These are phyloP conservation scores for Monosporozyma yasuniensis DNA, from an alignment of 805 yeast species.

Conservation along the genomic window DNA sequence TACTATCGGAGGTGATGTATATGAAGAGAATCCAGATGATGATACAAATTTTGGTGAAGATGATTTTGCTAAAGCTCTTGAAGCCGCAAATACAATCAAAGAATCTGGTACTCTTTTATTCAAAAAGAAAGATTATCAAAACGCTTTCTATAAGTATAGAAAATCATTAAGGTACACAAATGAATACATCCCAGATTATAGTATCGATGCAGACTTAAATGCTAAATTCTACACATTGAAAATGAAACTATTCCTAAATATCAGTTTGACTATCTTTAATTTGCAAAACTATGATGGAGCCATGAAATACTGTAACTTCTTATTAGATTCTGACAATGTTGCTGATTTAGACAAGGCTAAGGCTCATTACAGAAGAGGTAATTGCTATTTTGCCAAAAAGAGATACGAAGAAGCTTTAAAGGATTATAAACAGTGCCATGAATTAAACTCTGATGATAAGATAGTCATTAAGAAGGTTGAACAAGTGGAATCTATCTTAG, in stretches of 20 bases:
- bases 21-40: slow-evolving; percentile 74
- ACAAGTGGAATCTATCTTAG: slow-evolving; percentile 34
- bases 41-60: slow-evolving; percentile 51
- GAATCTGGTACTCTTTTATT: slow-evolving; percentile 57
- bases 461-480: slow-evolving; percentile 39
- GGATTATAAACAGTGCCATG: slow-evolving; percentile 38
- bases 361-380: slow-evolving; percentile 49
- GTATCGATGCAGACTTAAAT: slow-evolving; percentile 45
- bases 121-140: slow-evolving; percentile 40
- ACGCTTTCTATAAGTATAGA: slow-evolving; percentile 53
- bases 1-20: slow-evolving; percentile 56
- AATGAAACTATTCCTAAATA: slow-evolving; percentile 38
- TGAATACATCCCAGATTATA: slow-evolving; percentile 64
- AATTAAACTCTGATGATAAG: slow-evolving; percentile 41
- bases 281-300: slow-evolving; percentile 41
- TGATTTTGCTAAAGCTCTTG: slow-evolving; percentile 41
- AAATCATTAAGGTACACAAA: slow-evolving; percentile 62
- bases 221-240: slow-evolving; percentile 40
- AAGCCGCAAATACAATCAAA: slow-evolving; percentile 49
- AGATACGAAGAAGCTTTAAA: slow-evolving; percentile 42
- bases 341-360: slow-evolving; percentile 43
- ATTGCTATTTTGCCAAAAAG: slow-evolving; percentile 35
- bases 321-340: slow-evolving; percentile 42
- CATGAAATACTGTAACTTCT: slow-evolving; percentile 44
- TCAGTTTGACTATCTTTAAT: slow-evolving; percentile 48